Evolutionary conservation across 345 rosid genomes (phyloP).

Genomic region (Populus davidiana): DNA sequence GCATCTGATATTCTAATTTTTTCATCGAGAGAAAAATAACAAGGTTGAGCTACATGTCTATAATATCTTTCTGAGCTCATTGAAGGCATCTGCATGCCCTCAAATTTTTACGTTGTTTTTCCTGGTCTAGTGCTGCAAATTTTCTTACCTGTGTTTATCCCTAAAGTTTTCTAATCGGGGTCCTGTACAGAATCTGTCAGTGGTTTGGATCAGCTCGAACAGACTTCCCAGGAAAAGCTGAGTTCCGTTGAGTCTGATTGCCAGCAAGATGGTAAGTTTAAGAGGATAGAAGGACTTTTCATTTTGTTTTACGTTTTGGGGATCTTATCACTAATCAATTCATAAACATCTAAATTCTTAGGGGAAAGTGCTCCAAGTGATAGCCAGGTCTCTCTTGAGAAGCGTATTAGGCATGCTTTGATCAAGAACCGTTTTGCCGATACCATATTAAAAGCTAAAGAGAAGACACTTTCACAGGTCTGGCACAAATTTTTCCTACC

Average conservation of each 20-base stretch:
- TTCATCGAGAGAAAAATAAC: no score
- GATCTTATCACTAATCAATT: neutral
- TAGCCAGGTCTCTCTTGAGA: constrained; percentile 21
- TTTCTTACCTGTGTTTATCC: neutral
- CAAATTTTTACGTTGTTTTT: neutral
- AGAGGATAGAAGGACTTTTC: neutral
- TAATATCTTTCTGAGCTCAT: no score
- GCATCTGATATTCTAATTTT: no score
- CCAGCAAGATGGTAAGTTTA: constrained; percentile 24
- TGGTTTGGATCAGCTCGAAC: constrained; percentile 17
- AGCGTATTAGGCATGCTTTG: constrained; percentile 16
- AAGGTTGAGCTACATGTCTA: no score
- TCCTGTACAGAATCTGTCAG: constrained; percentile 17
- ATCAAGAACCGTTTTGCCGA: constrained; percentile 24
- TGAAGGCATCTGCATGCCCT: neutral
- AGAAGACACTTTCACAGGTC: constrained; percentile 24
- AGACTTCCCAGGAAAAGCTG: constrained; percentile 17
- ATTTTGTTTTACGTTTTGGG: neutral
- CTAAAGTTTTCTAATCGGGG: neutral
- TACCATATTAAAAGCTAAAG: constrained; percentile 25
- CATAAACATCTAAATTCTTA: neutral
- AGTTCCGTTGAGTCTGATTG: constrained; percentile 14
- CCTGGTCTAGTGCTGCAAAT: no score
- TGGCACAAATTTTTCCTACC: neutral
- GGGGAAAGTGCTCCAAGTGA: constrained; percentile 22